Base-by-base conservation (phyloP, 768 basidiomycete genomes). In the Macrocybe gigantea region DNA sequence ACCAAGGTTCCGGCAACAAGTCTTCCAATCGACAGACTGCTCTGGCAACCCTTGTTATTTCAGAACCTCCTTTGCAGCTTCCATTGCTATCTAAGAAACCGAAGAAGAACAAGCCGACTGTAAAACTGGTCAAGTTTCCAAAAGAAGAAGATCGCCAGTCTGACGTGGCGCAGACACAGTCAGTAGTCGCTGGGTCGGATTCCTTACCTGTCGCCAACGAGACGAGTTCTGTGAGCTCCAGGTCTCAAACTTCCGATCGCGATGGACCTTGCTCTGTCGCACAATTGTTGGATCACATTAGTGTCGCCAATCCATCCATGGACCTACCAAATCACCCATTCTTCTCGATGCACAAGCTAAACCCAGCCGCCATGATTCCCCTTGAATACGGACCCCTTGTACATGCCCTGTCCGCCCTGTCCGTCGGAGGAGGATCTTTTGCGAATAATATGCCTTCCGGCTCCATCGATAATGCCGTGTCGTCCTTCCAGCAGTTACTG, bases 381-480 rank as follows among this genome's bases (percentile, higher is more conserved):
- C 65, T 91, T 38, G 87, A 90, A 54, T 93, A 93, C 55, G 87
- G 84, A 1, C 88, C 90, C 32, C 68, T 93, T 41, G 89, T 91
- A 1, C 88, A 91, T 58, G 90, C 91, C 1, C 65, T 93, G 29
- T 91, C 91, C 6, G 88, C 90, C 9, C 70, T 93, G 33, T 92
- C 91, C 1, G 86, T 89, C 10, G 88, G 88, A 2, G 86, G 89
- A 7, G 86, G 87, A 7, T 88, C 87, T 6, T 91, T 91, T 57
- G 83, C 88, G 34, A 84, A 82, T 53, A 87, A 81, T 55, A 83
- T 90, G 70, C 88, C 90, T 11, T 83, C 87, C 5, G 86, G 87
- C 8, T 88, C 88, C n/a, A 90, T 92, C 59, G 90, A 93, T 62
- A 88, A 89, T 32, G 89, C 90, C 1, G 88, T 93, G 30, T 85